These are phyloP conservation scores for Chlorella vulgaris DNA, from an alignment of 139 green algal genomes.

Conservation along the genomic window DNA sequence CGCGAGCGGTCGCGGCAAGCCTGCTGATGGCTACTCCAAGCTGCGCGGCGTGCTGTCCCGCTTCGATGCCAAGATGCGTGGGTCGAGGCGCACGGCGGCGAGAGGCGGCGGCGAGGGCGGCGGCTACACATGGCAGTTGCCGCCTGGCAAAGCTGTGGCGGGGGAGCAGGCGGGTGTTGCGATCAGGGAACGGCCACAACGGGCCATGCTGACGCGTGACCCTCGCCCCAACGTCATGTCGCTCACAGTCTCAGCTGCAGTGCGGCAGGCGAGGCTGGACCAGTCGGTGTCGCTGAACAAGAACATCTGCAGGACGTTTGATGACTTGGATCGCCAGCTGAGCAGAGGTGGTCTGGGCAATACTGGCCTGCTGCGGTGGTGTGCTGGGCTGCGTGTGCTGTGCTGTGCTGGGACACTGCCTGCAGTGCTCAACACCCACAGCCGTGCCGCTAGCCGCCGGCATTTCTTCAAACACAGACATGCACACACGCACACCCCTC, in stretches of 20 bases:
- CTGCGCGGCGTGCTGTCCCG: background rate
- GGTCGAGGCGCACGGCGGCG: background rate
- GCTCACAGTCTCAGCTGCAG: background rate
- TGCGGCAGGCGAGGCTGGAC: background rate
- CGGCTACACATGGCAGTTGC: no score
- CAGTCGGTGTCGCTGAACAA: background rate
- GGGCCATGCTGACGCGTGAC: no score
- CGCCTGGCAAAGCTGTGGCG: no score
- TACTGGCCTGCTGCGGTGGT: no score
- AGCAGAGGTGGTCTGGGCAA: background rate
- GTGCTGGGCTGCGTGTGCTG: no score
- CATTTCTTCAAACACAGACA: no score
- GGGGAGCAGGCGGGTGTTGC: no score
- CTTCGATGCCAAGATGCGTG: background rate
- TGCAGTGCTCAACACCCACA: background rate
- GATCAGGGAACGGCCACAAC: no score
- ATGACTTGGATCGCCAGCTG: background rate
- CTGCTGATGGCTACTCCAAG: background rate
- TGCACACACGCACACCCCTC: no score
- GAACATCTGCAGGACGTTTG: slow-evolving; percentile 14
- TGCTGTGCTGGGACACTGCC: background rate
- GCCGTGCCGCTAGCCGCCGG: no score
- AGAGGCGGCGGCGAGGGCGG: no score
- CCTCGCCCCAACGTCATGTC: no score
- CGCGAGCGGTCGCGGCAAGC: background rate